These are phyloP conservation scores for Microdochium paspali DNA, from an alignment of 2,329 filamentous ascomycete genomes.

Conservation along the genomic window DNA sequence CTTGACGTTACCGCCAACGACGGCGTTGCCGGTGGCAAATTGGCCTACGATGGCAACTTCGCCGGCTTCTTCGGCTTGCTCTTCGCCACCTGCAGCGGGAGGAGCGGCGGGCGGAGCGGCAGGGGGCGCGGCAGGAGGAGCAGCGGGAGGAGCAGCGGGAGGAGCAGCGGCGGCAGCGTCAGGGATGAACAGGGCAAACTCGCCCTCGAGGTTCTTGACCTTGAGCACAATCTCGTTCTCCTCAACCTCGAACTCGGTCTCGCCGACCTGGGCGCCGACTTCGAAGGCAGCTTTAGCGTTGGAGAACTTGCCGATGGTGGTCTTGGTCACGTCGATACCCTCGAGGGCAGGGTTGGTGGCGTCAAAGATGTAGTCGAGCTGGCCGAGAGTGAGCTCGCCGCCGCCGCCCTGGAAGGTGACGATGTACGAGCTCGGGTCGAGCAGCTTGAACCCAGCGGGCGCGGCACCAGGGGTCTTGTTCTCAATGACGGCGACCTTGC, in stretches of 20 bases:
- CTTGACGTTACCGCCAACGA: slow-evolving; percentile 2
- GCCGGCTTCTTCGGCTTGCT: slow-evolving; percentile 1
- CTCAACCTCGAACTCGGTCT: neutral
- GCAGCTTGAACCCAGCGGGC: neutral
- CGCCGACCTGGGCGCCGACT: neutral
- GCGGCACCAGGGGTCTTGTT: neutral
- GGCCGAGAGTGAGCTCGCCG: neutral
- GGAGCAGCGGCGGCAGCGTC: neutral
- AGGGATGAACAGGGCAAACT: neutral
- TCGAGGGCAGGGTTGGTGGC: neutral
- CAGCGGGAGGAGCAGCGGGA: neutral
- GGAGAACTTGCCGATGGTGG: neutral
- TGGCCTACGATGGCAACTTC: slow-evolving; percentile 2
- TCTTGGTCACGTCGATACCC: neutral
- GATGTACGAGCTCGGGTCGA: neutral
- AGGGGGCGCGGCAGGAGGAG: neutral
- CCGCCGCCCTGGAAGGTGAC: neutral
- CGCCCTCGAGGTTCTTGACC: neutral
- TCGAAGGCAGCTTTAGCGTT: neutral
- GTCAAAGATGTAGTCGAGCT: slow-evolving; percentile 1
- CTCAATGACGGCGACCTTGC: neutral
- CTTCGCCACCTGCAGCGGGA: neutral
- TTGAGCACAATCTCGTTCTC: slow-evolving; percentile 1
- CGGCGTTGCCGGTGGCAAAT: slow-evolving; percentile 3
- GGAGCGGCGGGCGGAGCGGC: neutral